Conservation (phyloP, 345 rosid genomes). For the Heritiera littoralis region DNA sequence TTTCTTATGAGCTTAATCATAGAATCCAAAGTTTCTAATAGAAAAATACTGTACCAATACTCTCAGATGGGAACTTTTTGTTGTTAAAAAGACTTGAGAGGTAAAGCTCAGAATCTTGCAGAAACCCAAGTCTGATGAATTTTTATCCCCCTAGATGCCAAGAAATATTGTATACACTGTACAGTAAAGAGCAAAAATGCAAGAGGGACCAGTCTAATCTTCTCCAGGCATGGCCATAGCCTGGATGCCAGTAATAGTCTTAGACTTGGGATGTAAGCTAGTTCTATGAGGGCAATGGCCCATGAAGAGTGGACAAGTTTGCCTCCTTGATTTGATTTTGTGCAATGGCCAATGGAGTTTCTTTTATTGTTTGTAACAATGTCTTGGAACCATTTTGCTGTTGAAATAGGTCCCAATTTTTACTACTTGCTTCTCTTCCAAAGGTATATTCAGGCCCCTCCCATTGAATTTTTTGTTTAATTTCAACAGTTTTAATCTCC, state of each 20-base stretch:
- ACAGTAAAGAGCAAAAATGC: background rate
- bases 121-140: background rate
- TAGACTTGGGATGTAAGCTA: background rate
- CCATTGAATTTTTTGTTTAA: background rate
- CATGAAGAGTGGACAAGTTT: background rate
- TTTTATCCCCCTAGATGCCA: background rate
- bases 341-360: background rate
- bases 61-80: background rate
- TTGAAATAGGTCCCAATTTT: background rate
- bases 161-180: background rate
- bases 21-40: slow-evolving; percentile 9
- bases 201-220: background rate
- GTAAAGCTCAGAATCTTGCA: background rate
- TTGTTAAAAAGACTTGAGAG: background rate
- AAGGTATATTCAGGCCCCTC: background rate
- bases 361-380: background rate
- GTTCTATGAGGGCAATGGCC: background rate
- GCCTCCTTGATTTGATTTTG: background rate
- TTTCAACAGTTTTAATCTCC: background rate
- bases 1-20: background rate
- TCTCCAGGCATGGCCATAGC: background rate
- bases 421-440: background rate
- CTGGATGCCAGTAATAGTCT: background rate
- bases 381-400: background rate
- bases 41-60: background rate